Conservation (phyloP, 441 rosid species). For the Brassica hybrid region DNA sequence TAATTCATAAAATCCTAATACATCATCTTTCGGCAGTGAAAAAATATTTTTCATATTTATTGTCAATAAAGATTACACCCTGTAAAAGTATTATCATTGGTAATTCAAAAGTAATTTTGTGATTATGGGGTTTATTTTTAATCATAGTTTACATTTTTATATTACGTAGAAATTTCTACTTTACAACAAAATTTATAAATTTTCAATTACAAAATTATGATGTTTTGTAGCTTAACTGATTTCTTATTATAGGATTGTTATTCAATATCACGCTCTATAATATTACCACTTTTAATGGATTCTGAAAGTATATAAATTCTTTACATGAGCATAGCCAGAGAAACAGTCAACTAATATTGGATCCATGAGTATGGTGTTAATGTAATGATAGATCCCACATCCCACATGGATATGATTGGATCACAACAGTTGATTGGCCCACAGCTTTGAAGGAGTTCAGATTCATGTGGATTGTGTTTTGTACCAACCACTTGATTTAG, state of each 20-base stretch:
- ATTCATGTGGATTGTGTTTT: slow-evolving; percentile 47
- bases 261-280: not conserved
- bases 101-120: not conserved
- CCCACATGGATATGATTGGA: slow-evolving; percentile 48
- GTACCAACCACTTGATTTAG: slow-evolving; percentile 40
- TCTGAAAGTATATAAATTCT: not conserved
- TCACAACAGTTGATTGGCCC: slow-evolving; percentile 40
- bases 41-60: not conserved
- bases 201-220: not conserved
- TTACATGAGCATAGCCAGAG: not conserved
- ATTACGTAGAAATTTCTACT: not conserved
- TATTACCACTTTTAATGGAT: not conserved
- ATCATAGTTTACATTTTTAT: not conserved
- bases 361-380: slow-evolving; percentile 13
- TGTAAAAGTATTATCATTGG: not conserved
- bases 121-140: not conserved
- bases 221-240: not conserved
- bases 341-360: not conserved
- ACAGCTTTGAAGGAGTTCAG: slow-evolving; percentile 40
- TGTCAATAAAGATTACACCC: not conserved
- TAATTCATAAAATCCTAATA: not conserved
- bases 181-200: not conserved
- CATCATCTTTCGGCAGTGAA: not conserved
- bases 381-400: slow-evolving; percentile 41
- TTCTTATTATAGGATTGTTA: not conserved